Conservation (phyloP, 176 grass and related monocot species). For the Coix lacrymajobi region DNA sequence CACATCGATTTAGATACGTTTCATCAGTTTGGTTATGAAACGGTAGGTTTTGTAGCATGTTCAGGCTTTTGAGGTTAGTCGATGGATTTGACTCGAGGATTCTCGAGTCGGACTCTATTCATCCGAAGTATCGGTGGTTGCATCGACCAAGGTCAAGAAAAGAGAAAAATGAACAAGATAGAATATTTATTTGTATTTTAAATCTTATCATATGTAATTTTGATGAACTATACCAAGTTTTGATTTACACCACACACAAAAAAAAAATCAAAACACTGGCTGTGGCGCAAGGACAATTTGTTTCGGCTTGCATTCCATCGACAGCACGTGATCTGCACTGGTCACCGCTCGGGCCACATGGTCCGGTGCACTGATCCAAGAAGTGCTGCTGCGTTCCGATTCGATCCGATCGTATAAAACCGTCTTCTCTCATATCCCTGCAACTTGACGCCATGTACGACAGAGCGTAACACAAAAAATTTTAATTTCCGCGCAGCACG, state of each 20-base stretch:
- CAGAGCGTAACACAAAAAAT: background rate
- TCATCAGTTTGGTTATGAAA: background rate
- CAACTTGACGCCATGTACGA: constrained; percentile 15
- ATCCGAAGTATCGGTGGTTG: background rate
- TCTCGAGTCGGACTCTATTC: background rate
- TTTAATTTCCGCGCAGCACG: background rate
- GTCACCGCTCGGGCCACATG: constrained; percentile 32
- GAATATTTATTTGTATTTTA: background rate
- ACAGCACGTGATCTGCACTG: constrained; percentile 40
- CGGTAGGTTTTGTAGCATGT: background rate
- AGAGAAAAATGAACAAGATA: background rate
- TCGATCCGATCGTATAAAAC: background rate
- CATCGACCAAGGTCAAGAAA: background rate
- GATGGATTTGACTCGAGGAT: too few species aligned
- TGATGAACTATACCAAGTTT: background rate
- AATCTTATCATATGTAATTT: background rate
- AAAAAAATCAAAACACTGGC: background rate
- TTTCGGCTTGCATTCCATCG: background rate
- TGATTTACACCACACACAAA: background rate
- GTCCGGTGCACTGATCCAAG: constrained; percentile 19
- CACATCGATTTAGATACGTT: background rate
- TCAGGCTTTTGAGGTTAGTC: background rate
- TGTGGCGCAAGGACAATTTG: background rate
- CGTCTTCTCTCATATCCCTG: background rate
- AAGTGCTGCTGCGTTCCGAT: background rate